Percentiles rank a stretch among this genome's conserved stretches.
phyloP scores from a whole-genome alignment of 179 eudicot species.

The Spinacia oleracea region DNA sequence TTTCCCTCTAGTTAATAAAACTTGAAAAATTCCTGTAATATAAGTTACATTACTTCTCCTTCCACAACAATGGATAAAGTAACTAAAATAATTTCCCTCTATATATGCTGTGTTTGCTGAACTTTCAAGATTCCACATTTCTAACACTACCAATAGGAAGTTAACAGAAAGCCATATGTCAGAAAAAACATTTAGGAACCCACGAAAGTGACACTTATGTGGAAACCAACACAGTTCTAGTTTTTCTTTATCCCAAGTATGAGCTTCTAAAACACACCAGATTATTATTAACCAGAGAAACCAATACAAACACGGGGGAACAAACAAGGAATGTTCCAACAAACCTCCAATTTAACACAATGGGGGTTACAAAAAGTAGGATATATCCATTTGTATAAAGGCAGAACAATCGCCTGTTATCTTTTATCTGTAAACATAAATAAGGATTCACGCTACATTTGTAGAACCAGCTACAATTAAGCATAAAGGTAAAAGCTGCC shows the following conservation, averaged over 20 bases:
- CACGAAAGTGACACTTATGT: neutral
- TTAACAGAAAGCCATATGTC: too few relatives aligned
- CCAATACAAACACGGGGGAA: too few relatives aligned
- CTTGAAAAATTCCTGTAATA: neutral
- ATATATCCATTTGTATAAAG: neutral
- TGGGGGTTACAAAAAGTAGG: neutral
- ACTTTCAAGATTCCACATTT: too few relatives aligned
- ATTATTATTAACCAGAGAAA: neutral
- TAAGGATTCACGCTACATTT: neutral
- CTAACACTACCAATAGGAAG: too few relatives aligned
- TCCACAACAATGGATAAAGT: neutral
- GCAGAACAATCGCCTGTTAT: neutral
- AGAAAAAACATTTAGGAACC: constrained; percentile 3
- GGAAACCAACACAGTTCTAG: neutral
- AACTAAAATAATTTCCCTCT: neutral
- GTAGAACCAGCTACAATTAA: neutral
- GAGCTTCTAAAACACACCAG: neutral
- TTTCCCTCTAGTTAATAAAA: too few relatives aligned
- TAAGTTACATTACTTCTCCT: neutral
- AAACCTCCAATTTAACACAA: neutral
- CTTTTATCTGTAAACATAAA: neutral
- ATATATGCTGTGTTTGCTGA: neutral
- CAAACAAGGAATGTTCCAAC: neutral
- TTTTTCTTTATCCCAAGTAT: neutral
- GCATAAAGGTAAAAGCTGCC: neutral